Evolutionary conservation across 345 rosid species (phyloP).

Genomic region (Populus ilicifolia): DNA sequence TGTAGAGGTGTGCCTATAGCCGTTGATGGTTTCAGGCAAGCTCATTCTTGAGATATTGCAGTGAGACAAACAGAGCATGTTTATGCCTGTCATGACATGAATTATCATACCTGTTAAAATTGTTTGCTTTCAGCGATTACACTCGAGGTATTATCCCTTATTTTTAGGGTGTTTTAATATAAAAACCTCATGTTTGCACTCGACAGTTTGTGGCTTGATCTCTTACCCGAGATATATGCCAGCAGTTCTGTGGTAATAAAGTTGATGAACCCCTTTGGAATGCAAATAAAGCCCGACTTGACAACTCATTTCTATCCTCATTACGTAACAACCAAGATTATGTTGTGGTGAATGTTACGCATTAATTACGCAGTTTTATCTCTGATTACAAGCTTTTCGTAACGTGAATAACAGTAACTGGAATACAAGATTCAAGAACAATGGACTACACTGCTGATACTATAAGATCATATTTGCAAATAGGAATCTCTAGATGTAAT

Average conservation of each 20-base stretch:
- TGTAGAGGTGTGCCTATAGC: constrained; percentile 30
- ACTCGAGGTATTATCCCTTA: neutral
- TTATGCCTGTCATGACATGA: neutral
- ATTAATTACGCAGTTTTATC: too few species aligned
- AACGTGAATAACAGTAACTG: neutral
- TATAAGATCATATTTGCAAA: neutral
- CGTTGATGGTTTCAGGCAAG: constrained; percentile 26
- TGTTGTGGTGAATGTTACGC: neutral
- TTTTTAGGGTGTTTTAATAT: neutral
- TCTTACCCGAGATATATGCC: neutral
- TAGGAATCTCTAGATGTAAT: neutral
- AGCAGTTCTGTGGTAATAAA: neutral
- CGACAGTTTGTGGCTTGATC: neutral
- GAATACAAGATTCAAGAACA: neutral
- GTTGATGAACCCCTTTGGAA: neutral
- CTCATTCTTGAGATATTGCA: constrained; percentile 16
- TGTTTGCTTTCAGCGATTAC: neutral
- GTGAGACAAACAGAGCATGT: constrained; percentile 4
- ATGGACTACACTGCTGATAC: neutral
- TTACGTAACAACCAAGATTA: neutral
- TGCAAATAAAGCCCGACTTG: neutral
- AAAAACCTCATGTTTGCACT: neutral
- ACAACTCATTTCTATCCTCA: neutral
- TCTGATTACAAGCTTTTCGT: too few species aligned
- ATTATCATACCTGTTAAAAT: neutral